Evolutionary conservation across 306 rosid species (phyloP), one percentile per base, ranked within the genome.

Genomic region (Prunus mume): DNA sequence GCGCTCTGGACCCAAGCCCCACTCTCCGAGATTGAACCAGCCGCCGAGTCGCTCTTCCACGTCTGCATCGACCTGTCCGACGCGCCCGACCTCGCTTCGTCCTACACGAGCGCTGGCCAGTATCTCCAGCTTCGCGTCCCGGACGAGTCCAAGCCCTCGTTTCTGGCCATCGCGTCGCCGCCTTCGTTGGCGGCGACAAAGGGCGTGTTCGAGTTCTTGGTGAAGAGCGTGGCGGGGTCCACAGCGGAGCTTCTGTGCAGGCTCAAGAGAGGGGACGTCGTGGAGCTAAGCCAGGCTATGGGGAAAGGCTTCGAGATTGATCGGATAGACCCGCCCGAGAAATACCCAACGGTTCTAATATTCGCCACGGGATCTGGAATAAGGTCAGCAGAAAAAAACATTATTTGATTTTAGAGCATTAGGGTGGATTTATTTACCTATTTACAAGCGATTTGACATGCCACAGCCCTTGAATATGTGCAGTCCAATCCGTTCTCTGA

Each of bases 311-410:
- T 95, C 58, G 90, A 92, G 25, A 73, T 85, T 28, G 80, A 78
- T 68, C 92, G 60, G 75, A 91, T 95, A 67, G 88, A 90, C 22
- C 97, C 97, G 82, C 89, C 96, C 17, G 88, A 88, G 78, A 84
- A 84, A 20, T 88, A 65, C 34, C 79, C 82, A 14, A 89, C 93
- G 18, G 88, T 95, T 79, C 47, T 92, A 19, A 82, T 95, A 61
- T 95, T 95, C 52, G 93, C 96, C 19, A 91, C 98, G 6, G 98
- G 99, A 85, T 92, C 97, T 49, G 99, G 91, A 86, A 96, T 96
- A 75, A 92, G 99, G 99, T 91, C 22, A 60, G 27, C 4, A 13
- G 1, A 60, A 25, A 19, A 34, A 3, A 38, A 17, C 0, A 1
- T 3, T 0, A 25, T 0, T 20, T 2, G 54, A 56, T 55, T 56